Evolutionary conservation across 768 basidiomycete genomes (phyloP).

Genomic region (Mycena maculata): DNA sequence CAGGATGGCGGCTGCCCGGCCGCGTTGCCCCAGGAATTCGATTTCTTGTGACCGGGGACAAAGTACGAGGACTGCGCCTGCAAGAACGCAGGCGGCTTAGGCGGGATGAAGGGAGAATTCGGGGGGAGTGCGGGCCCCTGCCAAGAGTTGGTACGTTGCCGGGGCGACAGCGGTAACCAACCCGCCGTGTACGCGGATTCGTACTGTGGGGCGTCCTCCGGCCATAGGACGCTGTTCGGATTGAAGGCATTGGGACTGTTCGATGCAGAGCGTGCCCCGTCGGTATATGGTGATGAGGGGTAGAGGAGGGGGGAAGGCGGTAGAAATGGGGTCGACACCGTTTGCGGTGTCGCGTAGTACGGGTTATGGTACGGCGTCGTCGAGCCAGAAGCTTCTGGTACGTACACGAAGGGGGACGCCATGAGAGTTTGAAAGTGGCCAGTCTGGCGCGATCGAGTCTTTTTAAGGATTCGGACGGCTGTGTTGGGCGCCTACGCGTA

Average conservation of each 20-base stretch:
- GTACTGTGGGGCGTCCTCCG: not conserved
- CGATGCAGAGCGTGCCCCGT: not conserved
- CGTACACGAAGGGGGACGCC: constrained; percentile 25
- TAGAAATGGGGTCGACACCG: not conserved
- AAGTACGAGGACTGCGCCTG: not conserved
- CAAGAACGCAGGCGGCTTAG: not conserved
- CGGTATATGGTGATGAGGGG: constrained; percentile 5
- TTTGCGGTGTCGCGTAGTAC: constrained; percentile 12
- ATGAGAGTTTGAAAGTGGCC: not conserved
- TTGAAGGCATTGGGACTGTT: not conserved
- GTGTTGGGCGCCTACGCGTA: too few species aligned
- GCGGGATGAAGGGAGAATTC: not conserved
- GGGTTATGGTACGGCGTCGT: not conserved
- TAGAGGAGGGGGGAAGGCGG: constrained; percentile 12
- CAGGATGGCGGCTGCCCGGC: not conserved
- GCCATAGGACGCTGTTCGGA: constrained; percentile 11
- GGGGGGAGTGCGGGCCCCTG: not conserved
- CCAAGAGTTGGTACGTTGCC: constrained; percentile 19
- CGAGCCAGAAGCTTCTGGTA: constrained; percentile 10
- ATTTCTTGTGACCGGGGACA: not conserved
- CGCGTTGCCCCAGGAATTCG: not conserved
- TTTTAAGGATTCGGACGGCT: too few species aligned
- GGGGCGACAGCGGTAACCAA: constrained; percentile 14
- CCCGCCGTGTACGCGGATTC: constrained; percentile 5
- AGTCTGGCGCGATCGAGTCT: too few species aligned